Evolutionary conservation across 78 protist species (phyloP).

Genomic region (Isochrysis galbana): DNA sequence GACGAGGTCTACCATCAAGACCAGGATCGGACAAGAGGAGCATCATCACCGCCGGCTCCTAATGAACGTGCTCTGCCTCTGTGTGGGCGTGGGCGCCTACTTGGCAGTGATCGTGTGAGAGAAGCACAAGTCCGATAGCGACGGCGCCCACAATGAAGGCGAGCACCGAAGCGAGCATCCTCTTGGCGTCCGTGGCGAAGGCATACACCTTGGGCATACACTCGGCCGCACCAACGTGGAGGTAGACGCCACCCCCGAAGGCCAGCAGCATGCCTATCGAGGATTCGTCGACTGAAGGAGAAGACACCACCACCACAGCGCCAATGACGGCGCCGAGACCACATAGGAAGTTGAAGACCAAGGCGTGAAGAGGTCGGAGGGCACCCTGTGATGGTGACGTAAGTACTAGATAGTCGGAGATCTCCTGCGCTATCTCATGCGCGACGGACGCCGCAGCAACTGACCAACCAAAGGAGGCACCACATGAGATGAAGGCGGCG

Average conservation of each 20-base stretch:
- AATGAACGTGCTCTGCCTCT: neutral
- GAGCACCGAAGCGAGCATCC: neutral
- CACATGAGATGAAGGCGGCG: neutral
- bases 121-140: neutral
- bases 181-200: neutral
- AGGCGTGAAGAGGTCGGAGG: neutral
- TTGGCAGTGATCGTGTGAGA: neutral
- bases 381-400: neutral
- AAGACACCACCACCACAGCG: neutral
- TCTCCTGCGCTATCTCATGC: neutral
- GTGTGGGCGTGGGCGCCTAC: neutral
- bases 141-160: neutral
- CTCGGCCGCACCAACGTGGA: neutral
- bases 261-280: neutral
- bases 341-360: neutral
- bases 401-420: neutral
- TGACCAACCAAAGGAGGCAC: neutral
- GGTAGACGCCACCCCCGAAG: neutral
- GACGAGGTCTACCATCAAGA: no score
- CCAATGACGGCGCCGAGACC: neutral
- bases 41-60: neutral
- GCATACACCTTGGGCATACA: neutral
- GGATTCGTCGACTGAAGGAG: neutral
- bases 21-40: neutral
- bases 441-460: neutral